phyloP scores from a whole-genome alignment of 225 moss, liverwort and hornwort genomes.

The Marchantia paleacea region DNA sequence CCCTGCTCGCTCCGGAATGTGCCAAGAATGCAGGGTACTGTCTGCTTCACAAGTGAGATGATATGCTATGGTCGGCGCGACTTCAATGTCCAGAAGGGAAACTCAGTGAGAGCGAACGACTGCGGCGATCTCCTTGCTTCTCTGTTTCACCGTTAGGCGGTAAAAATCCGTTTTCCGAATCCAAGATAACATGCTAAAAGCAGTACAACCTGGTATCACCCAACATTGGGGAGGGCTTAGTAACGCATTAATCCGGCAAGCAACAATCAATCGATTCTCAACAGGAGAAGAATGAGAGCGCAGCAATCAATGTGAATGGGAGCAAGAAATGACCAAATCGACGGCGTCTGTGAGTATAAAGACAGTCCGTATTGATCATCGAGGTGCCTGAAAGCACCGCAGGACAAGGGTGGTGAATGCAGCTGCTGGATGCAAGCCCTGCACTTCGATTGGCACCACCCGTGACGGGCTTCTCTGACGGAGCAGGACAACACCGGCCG shows the following conservation, averaged over 20 bases:
- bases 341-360: not conserved
- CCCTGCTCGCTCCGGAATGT: slow-evolving; percentile 1
- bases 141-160: not conserved
- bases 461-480: slow-evolving; percentile 2
- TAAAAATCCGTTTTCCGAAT: not conserved
- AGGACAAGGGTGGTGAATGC: not conserved
- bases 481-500: not conserved
- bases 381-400: not conserved
- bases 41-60: not conserved
- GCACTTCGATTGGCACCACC: slow-evolving; percentile 14
- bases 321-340: slow-evolving; percentile 12
- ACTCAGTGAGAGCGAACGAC: not conserved
- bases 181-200: slow-evolving; percentile 1
- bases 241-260: not conserved
- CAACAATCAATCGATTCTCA: slow-evolving; percentile 15
- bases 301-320: not conserved
- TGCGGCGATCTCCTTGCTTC: not conserved
- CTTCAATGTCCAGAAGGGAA: not conserved
- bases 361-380: slow-evolving; percentile 6
- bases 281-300: slow-evolving; percentile 15
- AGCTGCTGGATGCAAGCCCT: slow-evolving; percentile 7
- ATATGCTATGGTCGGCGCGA: not conserved
- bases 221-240: slow-evolving; percentile 11
- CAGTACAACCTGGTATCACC: slow-evolving; percentile 14
- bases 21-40: not conserved